Evolutionary conservation across 495 filamentous ascomycete genomes (phyloP).

Genomic region (Aspergillus sclerotioniger): DNA sequence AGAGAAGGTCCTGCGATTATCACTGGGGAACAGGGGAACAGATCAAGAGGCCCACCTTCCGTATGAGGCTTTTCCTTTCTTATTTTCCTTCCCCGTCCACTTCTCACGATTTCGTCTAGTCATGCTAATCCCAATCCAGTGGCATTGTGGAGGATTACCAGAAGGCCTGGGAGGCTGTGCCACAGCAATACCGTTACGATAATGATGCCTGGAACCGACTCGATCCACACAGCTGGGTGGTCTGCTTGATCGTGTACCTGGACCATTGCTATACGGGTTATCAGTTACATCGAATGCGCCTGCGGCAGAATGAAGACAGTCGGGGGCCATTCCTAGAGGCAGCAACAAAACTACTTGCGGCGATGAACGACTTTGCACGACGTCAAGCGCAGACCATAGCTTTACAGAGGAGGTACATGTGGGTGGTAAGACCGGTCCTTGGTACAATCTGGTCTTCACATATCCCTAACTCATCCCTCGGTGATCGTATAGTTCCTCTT

Average conservation of each 20-base stretch:
- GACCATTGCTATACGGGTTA: constrained; percentile 7
- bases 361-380: constrained; percentile 1
- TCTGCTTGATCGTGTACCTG: neutral
- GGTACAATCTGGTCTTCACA: neutral
- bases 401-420: neutral
- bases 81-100: neutral
- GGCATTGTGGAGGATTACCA: neutral
- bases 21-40: constrained; percentile 1
- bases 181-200: constrained; percentile 5
- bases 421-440: neutral
- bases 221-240: neutral
- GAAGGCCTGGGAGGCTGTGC: neutral
- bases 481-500: constrained; percentile 4
- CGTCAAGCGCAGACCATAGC: neutral
- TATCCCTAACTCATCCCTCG: neutral
- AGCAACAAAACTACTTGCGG: neutral
- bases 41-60: too few species aligned
- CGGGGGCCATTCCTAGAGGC: neutral
- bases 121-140: neutral
- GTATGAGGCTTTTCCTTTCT: too few species aligned
- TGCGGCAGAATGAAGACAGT: neutral
- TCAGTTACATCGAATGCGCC: constrained; percentile 6
- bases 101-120: neutral
- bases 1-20: constrained; percentile 1
- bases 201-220: neutral